Percentiles rank a stretch among this genome's conserved stretches.
Evolutionary conservation across 2,329 filamentous ascomycete genomes (phyloP).

Genomic region (Truncatella angustata): DNA sequence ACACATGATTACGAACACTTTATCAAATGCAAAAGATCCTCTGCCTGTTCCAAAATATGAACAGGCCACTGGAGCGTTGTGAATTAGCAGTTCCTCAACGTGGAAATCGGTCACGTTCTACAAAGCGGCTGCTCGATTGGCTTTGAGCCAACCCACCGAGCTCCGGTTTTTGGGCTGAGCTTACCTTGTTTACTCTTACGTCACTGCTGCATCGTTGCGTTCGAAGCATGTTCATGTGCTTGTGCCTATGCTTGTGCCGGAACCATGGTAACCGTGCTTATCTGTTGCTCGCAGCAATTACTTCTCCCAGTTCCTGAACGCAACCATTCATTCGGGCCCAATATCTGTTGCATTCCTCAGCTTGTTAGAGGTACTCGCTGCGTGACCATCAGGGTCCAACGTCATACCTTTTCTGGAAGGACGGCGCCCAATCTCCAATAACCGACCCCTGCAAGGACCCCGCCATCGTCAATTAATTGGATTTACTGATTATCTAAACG

Average conservation of each 20-base stretch:
- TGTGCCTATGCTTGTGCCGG: too few relatives aligned
- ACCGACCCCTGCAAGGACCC: not conserved
- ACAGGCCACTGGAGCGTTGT: too few relatives aligned
- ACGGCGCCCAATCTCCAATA: not conserved
- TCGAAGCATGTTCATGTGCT: too few relatives aligned
- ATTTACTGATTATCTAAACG: not conserved
- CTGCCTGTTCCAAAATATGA: too few relatives aligned
- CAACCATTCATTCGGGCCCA: not conserved
- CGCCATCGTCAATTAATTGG: not conserved
- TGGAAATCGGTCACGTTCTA: not conserved
- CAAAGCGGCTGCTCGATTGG: not conserved
- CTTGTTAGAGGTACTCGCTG: not conserved
- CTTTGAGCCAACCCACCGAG: not conserved
- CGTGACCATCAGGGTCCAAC: not conserved
- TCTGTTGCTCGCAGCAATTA: too few relatives aligned
- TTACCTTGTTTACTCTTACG: not conserved
- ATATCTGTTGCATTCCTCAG: too few relatives aligned
- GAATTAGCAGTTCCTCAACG: too few relatives aligned
- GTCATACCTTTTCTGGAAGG: conserved; percentile 3
- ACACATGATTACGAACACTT: too few relatives aligned
- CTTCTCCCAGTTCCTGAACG: not conserved
- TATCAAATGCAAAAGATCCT: too few relatives aligned
- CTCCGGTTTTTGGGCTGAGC: conserved; percentile 3
- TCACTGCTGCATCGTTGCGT: not conserved
- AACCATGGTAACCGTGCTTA: too few relatives aligned